Conservation (phyloP, 2,329 filamentous ascomycete genomes). For the Shiraia bambusicola region DNA sequence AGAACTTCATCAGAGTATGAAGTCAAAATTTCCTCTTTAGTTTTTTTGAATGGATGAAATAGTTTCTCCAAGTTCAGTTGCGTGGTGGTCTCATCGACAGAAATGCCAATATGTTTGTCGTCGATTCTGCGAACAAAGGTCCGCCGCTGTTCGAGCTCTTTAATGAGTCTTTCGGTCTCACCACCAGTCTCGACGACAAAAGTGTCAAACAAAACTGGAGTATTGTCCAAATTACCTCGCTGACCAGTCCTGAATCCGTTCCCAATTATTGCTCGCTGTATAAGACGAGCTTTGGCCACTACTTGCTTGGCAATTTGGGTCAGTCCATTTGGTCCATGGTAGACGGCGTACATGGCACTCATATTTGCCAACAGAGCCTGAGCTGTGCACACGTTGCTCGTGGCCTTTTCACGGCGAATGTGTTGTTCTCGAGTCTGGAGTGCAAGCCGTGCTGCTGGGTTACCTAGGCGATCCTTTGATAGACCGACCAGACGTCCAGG, state of each 20-base stretch:
- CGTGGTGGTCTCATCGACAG: slow-evolving; percentile 74
- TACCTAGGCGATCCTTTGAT: slow-evolving; percentile 84
- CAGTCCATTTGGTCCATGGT: slow-evolving; percentile 83
- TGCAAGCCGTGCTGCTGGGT: slow-evolving; percentile 77
- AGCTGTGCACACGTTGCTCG: slow-evolving; percentile 95
- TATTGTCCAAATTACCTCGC: slow-evolving; percentile 57
- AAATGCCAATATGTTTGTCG: slow-evolving; percentile 66
- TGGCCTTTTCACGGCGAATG: slow-evolving; percentile 93
- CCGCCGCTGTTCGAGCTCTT: slow-evolving; percentile 53
- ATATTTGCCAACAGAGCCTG: slow-evolving; percentile 94
- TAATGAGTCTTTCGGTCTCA: slow-evolving; percentile 55
- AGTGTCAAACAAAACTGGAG: slow-evolving; percentile 74
- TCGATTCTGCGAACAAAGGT: slow-evolving; percentile 67
- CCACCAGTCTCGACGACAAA: slow-evolving; percentile 62
- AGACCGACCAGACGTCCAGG: slow-evolving; percentile 87
- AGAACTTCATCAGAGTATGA: slow-evolving; percentile 16
- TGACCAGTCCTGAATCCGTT: slow-evolving; percentile 66
- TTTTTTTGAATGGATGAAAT: slow-evolving; percentile 59
- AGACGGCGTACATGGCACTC: slow-evolving; percentile 91
- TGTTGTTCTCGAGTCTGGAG: slow-evolving; percentile 95
- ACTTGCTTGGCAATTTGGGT: slow-evolving; percentile 80
- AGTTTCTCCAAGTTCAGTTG: slow-evolving; percentile 55
- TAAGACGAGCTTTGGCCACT: slow-evolving; percentile 67
- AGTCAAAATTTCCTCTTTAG: slow-evolving; percentile 34
- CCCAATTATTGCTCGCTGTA: slow-evolving; percentile 65